phyloP scores from a whole-genome alignment of 176 grass and related monocot genomes.

The Thalia dealbata region DNA sequence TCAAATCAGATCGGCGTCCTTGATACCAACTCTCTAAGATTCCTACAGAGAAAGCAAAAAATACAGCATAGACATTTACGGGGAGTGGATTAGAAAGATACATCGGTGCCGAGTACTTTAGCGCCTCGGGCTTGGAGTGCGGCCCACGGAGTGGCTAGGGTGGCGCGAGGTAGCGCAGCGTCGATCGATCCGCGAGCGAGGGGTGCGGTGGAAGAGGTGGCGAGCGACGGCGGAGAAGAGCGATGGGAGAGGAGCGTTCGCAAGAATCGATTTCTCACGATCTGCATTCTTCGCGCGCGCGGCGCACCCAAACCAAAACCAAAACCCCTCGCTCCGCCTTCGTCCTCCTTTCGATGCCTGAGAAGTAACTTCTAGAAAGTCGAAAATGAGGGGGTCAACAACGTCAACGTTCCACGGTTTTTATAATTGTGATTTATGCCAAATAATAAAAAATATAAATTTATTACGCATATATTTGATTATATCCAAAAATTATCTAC shows the following conservation, averaged over 20 bases:
- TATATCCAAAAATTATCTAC: too few relatives aligned
- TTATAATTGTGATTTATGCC: too few relatives aligned
- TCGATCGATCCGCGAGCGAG: constrained; percentile 14
- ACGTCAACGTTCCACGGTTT: too few relatives aligned
- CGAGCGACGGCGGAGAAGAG: constrained; percentile 4
- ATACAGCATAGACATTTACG: neutral
- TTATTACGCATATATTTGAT: too few relatives aligned
- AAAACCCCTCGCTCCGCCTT: neutral
- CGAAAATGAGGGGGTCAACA: too few relatives aligned
- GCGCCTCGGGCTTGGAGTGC: constrained; percentile 50
- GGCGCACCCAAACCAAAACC: too few relatives aligned
- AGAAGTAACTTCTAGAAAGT: too few relatives aligned
- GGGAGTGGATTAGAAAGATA: neutral
- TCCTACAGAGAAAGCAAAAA: neutral
- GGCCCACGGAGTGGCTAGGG: constrained; percentile 43
- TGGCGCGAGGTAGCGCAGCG: constrained; percentile 5
- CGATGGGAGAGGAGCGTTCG: constrained; percentile 20
- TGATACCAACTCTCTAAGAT: neutral
- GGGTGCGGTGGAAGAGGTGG: constrained; percentile 3
- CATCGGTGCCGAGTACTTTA: constrained; percentile 65
- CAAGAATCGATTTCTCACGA: constrained; percentile 27
- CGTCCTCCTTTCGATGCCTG: too few relatives aligned
- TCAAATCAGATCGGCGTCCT: too few relatives aligned
- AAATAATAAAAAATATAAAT: too few relatives aligned
- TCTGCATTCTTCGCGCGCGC: constrained; percentile 32